Evolutionary conservation across 805 yeast genomes (phyloP).

Genomic region (Starmerella etchellsii): DNA sequence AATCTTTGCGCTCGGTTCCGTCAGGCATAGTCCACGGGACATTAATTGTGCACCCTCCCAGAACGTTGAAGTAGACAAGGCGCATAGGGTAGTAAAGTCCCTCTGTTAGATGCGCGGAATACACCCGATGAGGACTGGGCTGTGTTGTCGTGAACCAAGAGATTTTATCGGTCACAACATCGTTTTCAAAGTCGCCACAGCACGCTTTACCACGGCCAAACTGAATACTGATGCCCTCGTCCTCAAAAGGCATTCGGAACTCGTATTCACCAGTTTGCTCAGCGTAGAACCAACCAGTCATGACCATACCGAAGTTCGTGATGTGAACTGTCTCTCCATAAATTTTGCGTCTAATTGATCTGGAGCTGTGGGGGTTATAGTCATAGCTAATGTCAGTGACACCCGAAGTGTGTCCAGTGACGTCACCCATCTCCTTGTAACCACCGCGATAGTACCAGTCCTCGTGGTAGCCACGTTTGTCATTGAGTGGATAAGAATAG

Average conservation of each 20-base stretch:
- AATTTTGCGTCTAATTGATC: neutral
- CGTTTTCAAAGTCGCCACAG: conserved; percentile 4
- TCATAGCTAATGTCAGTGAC: no score
- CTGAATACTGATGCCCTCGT: conserved; percentile 6
- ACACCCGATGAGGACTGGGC: neutral
- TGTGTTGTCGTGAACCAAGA: neutral
- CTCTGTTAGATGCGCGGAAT: neutral
- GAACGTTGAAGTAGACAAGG: conserved; percentile 4
- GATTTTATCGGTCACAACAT: neutral
- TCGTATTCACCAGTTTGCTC: conserved; percentile 1
- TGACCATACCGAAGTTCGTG: conserved; percentile 1
- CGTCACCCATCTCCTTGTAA: conserved; percentile 1
- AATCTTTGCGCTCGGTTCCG: neutral
- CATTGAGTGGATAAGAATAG: neutral
- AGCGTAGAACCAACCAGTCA: conserved; percentile 2
- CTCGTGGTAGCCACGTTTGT: neutral
- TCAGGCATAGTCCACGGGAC: neutral
- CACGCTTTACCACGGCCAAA: conserved; percentile 4
- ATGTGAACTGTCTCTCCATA: neutral
- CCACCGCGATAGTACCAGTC: neutral
- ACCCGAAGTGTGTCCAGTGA: no score
- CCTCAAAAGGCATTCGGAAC: neutral
- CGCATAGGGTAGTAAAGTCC: conserved; percentile 7
- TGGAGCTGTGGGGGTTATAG: neutral
- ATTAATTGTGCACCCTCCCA: neutral